These are phyloP conservation scores for Eruca vesicaria DNA, from an alignment of 441 rosid genomes.

Conservation along the genomic window DNA sequence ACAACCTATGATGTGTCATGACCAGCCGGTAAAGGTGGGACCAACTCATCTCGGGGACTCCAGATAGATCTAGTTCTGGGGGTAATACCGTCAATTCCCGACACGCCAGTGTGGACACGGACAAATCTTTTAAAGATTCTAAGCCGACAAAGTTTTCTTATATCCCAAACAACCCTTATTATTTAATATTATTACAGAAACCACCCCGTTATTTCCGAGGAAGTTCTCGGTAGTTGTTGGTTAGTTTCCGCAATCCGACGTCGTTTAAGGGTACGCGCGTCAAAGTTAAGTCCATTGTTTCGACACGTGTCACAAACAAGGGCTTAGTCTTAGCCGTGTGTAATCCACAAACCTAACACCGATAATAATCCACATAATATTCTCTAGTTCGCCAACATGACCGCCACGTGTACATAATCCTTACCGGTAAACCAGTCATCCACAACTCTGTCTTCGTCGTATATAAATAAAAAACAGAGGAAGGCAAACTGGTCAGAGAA, in stretches of 20 bases:
- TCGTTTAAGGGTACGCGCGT: conserved; percentile 37
- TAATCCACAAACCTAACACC: conserved; percentile 17
- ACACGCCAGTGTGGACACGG: conserved; percentile 19
- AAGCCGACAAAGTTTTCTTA: background rate
- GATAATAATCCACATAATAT: conserved; percentile 28
- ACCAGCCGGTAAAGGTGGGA: background rate
- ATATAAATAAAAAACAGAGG: background rate
- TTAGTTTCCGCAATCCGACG: background rate
- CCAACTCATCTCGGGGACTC: background rate
- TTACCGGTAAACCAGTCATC: conserved; percentile 36
- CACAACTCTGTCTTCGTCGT: background rate
- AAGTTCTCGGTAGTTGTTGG: conserved; percentile 14
- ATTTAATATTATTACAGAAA: conserved; percentile 2
- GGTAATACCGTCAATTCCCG: background rate
- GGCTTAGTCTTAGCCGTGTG: conserved; percentile 35
- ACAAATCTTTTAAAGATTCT: background rate
- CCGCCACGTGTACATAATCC: conserved; percentile 47
- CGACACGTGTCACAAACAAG: conserved; percentile 42
- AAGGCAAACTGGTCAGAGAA: background rate
- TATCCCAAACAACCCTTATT: background rate
- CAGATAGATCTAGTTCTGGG: conserved; percentile 1
- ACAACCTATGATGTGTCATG: background rate
- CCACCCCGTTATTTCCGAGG: background rate
- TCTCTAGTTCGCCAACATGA: background rate
- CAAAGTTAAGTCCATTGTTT: background rate